phyloP scores from a whole-genome alignment of 2,329 filamentous ascomycete species.

The Catunica adiposa region DNA sequence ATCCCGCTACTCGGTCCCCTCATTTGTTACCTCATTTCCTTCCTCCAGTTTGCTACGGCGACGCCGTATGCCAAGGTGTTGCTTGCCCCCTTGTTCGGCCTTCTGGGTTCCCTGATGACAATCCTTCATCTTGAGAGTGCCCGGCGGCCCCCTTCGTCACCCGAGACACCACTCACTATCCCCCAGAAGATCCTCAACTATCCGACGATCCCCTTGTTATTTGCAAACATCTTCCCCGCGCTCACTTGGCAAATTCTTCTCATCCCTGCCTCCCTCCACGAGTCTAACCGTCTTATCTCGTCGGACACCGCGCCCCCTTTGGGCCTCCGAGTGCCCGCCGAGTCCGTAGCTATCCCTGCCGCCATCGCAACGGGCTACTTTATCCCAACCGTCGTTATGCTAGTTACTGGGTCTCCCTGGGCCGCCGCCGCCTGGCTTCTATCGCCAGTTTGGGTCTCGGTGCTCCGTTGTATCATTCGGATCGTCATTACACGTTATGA shows the following conservation, averaged over 20 bases:
- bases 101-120: conserved; percentile 31
- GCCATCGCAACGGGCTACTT: conserved; percentile 32
- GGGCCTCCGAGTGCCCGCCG: conserved; percentile 23
- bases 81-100: conserved; percentile 28
- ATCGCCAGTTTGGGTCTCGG: conserved; percentile 33
- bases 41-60: conserved; percentile 29
- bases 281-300: not conserved
- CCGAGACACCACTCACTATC: not conserved
- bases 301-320: not conserved
- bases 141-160: conserved; percentile 18
- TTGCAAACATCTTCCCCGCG: conserved; percentile 32
- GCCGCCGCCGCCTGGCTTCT: conserved; percentile 33
- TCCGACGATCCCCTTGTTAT: conserved; percentile 28
- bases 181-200: conserved; percentile 23
- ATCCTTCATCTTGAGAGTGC: conserved; percentile 34
- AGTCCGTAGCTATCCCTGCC: conserved; percentile 40
- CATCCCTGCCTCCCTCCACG: conserved; percentile 29
- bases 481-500: conserved; percentile 17
- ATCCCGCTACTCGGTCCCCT: conserved; percentile 30
- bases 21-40: conserved; percentile 33
- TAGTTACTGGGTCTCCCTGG: conserved; percentile 24
- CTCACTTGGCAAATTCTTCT: conserved; percentile 37
- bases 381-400: conserved; percentile 30
- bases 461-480: conserved; percentile 20
- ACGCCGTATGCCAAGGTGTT: conserved; percentile 26